These are phyloP conservation scores for Colletotrichum orchidophilum DNA, from an alignment of 2,329 filamentous ascomycete genomes.

Conservation along the genomic window DNA sequence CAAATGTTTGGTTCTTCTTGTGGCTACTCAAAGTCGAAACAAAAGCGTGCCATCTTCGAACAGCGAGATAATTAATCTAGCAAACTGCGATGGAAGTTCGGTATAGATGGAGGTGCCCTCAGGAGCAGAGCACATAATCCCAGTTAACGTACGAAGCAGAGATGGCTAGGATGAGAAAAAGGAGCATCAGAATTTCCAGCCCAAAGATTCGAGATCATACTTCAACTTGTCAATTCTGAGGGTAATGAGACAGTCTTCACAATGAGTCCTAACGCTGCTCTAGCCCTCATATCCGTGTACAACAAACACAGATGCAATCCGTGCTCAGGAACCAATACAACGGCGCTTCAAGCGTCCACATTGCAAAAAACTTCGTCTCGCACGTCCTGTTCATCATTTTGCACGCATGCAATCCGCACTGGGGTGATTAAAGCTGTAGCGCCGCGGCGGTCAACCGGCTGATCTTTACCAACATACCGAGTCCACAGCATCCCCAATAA, in stretches of 20 bases:
- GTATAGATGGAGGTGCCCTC: background rate
- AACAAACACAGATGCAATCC: background rate
- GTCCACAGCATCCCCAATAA: too few relatives aligned
- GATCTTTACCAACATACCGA: background rate
- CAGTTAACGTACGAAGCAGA: too few relatives aligned
- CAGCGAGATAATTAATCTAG: background rate
- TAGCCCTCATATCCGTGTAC: background rate
- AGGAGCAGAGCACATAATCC: background rate
- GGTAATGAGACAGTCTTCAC: background rate
- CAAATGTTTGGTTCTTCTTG: background rate
- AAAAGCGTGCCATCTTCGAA: background rate
- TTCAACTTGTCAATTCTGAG: too few relatives aligned
- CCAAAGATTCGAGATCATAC: too few relatives aligned
- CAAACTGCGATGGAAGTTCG: background rate
- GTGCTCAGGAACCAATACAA: background rate
- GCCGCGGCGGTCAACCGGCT: background rate
- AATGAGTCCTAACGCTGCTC: background rate
- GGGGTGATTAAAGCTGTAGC: too few relatives aligned
- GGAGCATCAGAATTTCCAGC: too few relatives aligned
- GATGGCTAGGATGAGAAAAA: too few relatives aligned
- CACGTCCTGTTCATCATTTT: too few relatives aligned
- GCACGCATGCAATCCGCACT: too few relatives aligned
- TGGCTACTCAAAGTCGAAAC: background rate
- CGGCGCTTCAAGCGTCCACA: background rate
- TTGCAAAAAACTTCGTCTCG: background rate